Base-by-base conservation (phyloP, 139 green algal genomes). In the Micractinium conductrix region DNA sequence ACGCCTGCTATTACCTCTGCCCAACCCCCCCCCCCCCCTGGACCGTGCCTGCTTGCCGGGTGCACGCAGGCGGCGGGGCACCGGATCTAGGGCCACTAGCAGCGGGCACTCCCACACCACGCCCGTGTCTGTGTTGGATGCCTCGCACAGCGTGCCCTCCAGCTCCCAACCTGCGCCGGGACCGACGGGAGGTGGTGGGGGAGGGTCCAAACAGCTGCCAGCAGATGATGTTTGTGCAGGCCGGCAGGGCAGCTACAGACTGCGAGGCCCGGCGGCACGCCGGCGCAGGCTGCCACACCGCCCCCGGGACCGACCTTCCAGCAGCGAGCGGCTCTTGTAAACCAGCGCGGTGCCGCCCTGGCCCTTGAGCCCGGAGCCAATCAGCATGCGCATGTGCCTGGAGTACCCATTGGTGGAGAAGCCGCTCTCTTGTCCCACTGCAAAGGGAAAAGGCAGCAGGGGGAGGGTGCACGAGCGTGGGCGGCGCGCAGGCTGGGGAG, bases 291-390 rank as follows among this genome's bases (percentile, higher is more conserved):
- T n/a, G n/a, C n/a, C n/a, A n/a, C n/a, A 74, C 67, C n/a, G 14
- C 38, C 38, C 40, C 22, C 40, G 14, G 10, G 42, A 0, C 45
- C 24, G 55, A 89, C 89, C 88, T 72, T 75, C 79, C 26, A 67
- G 50, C 35, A 94, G 82, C 50, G 48, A 79, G 62, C 65, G 26
- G 24, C 89, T 91, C 58, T 87, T 79, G 79, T 95, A 95, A 6
- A 95, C 85, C 70, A 95, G 89, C 12, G 93, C 87, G 8, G 93
- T 88, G 42, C 94, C 94, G 28, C 94, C 94, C 62, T 81, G 44
- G 26, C 87, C 92, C 87, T 96, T 96, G 53, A 96, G 90, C 44
- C 94, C 94, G 63, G 87, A 91, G 45, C 95, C 95, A 58, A 98
- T 95, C 1, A 98, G 88, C 88, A 98, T 95, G 44, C 78, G 81